Evolutionary conservation across 768 basidiomycete genomes (phyloP).

Genomic region (Cytidiella melzeri): DNA sequence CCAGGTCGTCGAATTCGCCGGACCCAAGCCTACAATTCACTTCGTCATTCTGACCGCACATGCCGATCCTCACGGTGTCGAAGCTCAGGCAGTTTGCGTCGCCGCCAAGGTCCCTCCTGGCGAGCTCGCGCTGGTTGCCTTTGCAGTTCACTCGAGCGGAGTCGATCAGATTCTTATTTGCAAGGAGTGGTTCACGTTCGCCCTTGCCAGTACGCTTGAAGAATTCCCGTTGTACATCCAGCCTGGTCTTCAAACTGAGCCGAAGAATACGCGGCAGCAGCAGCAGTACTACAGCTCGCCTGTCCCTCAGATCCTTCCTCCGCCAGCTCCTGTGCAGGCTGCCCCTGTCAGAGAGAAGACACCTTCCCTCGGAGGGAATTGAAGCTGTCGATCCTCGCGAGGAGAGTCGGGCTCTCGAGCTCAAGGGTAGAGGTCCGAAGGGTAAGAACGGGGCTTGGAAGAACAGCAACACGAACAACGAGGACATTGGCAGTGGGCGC

Average conservation of each 20-base stretch:
- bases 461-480: slow-evolving; percentile 47
- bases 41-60: slow-evolving; percentile 85
- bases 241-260: slow-evolving; percentile 15
- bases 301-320: slow-evolving; percentile 14
- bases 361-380: slow-evolving; percentile 69
- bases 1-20: slow-evolving; percentile 77
- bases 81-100: slow-evolving; percentile 77
- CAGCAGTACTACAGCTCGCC: slow-evolving; percentile 4
- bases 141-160: slow-evolving; percentile 85
- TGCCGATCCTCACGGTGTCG: slow-evolving; percentile 75
- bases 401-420: slow-evolving; percentile 46
- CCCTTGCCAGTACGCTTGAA: slow-evolving; percentile 44
- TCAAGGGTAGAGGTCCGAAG: slow-evolving; percentile 42
- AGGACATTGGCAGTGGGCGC: slow-evolving; percentile 28
- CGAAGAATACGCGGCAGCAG: slow-evolving; percentile 14
- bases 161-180: slow-evolving; percentile 85
- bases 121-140: slow-evolving; percentile 76
- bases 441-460: slow-evolving; percentile 60
- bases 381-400: slow-evolving; percentile 61
- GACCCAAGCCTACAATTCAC: slow-evolving; percentile 82
- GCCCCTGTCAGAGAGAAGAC: slow-evolving; percentile 47
- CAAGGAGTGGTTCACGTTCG: slow-evolving; percentile 80
- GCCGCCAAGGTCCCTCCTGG: slow-evolving; percentile 74
- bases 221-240: slow-evolving; percentile 54
- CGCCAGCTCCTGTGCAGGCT: slow-evolving; percentile 16